A percentile compares a stretch with the other conserved stretches of the same genome.
These are phyloP conservation scores for Pichia sp. DNA, from an alignment of 1,139 yeast genomes.

Conservation along the genomic window DNA sequence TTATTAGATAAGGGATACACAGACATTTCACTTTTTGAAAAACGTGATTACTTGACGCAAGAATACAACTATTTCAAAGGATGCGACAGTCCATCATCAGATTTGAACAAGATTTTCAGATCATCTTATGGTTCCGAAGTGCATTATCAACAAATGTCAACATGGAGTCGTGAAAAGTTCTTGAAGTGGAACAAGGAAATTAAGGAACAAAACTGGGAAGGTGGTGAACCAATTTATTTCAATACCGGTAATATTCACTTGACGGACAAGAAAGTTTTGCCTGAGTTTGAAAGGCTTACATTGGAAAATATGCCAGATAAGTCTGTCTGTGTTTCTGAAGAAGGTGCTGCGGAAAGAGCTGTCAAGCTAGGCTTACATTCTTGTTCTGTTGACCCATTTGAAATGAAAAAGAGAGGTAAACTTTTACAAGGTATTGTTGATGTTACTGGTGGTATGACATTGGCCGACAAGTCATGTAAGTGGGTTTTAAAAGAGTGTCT, in stretches of 20 bases:
- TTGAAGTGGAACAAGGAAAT: constrained; percentile 35
- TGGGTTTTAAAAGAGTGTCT: constrained; percentile 30
- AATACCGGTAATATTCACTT: constrained; percentile 31
- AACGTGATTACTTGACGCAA: constrained; percentile 32
- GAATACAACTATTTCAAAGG: constrained; percentile 35
- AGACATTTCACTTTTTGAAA: constrained; percentile 36
- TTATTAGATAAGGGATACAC: constrained; percentile 32
- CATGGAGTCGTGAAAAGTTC: constrained; percentile 36
- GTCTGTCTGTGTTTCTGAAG: constrained; percentile 22
- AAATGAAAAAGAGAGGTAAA: constrained; percentile 15
- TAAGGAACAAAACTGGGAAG: constrained; percentile 18
- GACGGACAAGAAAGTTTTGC: constrained; percentile 25
- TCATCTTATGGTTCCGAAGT: constrained; percentile 39
- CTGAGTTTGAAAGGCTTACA: constrained; percentile 25
- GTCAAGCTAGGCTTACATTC: constrained; percentile 14
- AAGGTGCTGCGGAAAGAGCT: constrained; percentile 17
- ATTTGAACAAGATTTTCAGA: constrained; percentile 41
- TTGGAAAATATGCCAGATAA: constrained; percentile 20
- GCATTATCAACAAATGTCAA: constrained; percentile 39
- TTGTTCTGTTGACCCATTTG: constrained; percentile 28
- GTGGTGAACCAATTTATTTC: constrained; percentile 26
- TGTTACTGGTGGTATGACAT: constrained; percentile 36
- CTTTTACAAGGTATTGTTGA: constrained; percentile 33
- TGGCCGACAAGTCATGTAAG: constrained; percentile 36
- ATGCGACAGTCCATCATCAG: constrained; percentile 43